phyloP scores from a whole-genome alignment of 768 basidiomycete species.

The Macrolepiota fuliginosa region DNA sequence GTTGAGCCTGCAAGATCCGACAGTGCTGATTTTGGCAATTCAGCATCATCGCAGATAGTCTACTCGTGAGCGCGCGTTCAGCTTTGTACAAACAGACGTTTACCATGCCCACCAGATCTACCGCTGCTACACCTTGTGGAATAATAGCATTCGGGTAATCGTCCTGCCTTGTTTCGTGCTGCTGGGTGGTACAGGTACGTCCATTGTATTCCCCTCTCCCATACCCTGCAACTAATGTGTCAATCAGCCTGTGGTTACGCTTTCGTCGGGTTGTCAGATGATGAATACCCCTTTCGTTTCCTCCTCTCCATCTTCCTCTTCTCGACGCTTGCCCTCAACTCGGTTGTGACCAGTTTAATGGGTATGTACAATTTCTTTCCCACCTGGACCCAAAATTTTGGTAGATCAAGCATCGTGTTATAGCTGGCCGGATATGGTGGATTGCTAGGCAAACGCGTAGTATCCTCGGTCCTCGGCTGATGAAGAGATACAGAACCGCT shows the following conservation, averaged over 20 bases:
- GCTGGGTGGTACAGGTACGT: conserved; percentile 25
- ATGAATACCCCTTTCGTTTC: conserved; percentile 26
- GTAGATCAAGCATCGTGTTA: neutral
- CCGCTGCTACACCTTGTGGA: conserved; percentile 31
- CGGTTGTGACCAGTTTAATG: conserved; percentile 28
- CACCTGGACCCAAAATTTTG: neutral
- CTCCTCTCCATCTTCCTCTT: conserved; percentile 28
- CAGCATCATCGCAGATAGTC: conserved; percentile 27
- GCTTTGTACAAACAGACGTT: neutral
- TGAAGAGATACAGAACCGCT: conserved; percentile 30
- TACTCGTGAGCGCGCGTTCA: conserved; percentile 22
- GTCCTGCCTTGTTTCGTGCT: conserved; percentile 24
- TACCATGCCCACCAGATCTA: conserved; percentile 23
- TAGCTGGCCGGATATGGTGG: conserved; percentile 37
- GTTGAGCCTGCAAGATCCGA: neutral
- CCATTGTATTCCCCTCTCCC: conserved; percentile 7
- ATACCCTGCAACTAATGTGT: neutral
- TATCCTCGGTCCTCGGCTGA: conserved; percentile 26
- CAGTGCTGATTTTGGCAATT: neutral
- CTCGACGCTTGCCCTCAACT: conserved; percentile 26
- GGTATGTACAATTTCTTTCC: conserved; percentile 20
- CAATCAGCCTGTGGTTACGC: conserved; percentile 25
- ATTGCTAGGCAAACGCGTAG: conserved; percentile 24
- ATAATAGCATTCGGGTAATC: conserved; percentile 26
- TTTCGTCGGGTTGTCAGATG: conserved; percentile 24